Base-by-base conservation (phyloP, 345 rosid genomes). In the Physaria fendleri region DNA sequence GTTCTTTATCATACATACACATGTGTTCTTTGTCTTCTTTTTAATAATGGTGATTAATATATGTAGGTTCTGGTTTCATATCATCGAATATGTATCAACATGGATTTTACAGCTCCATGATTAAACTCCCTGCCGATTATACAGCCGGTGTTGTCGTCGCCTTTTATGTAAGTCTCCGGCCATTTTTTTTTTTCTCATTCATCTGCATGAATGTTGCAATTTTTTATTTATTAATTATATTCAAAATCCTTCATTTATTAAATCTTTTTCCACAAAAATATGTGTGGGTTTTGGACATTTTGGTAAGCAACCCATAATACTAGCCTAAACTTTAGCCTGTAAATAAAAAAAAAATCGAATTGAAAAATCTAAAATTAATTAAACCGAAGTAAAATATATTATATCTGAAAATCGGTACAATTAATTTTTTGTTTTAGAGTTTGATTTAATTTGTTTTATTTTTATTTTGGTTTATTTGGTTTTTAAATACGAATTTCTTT, bases 91-190 rank as follows among this genome's bases (percentile, higher is more conserved):
- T 85, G 86, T 85, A 93, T 23, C 71, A 76, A 8, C 85, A 93
- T 58, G 99, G 96, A 40, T 81, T 87, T 77, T 87, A 87, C 52
- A 87, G 95, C 71, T 92, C 97, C 62, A 82, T 67, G 76, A 81
- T 93, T 71, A 93, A 93, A 74, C 65, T 93, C 48, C 99, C 97
- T 1, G 73, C 79, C 2, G 84, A 85, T 65, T 78, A 93, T 37
- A 82, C 97, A 0, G 99, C 99, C 23, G 99, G 97, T 5, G 52
- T 93, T 4, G 90, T 88, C 33, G 90, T 90, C 48, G 95, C 97
- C 42, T 87, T 93, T 50, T 93, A 89, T 42, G 97, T 93, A 64
- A 75, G 86, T 72, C 39, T 30, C 51, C 21, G n/a, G n/a, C 5
- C 10, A 42, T 43, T 23, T 51, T 9, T 28, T 10, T n/a, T 9